A percentile compares a stretch with the other conserved stretches of the same genome.
Conservation (phyloP, 1,284 basidiomycete genomes). For the Boletus sp. region DNA sequence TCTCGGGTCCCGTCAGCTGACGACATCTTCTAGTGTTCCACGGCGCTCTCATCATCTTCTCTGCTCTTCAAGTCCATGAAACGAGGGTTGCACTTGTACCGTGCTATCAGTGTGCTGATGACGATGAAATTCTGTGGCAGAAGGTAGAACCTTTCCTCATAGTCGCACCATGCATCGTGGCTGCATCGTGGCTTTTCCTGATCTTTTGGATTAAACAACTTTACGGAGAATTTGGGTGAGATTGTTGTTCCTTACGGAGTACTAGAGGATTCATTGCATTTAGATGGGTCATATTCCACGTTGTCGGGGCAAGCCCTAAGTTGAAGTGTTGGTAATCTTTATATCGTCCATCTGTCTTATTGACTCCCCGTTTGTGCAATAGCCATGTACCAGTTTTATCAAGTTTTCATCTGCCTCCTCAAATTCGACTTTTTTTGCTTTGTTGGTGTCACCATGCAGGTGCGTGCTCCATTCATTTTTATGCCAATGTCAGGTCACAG, state of each 20-base stretch:
- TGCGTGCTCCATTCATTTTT: constrained; percentile 24
- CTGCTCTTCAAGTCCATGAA: constrained; percentile 71
- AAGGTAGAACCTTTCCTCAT: constrained; percentile 49
- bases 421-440: constrained; percentile 88
- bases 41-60: constrained; percentile 63
- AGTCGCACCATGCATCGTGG: constrained; percentile 52
- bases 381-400: constrained; percentile 84
- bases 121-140: constrained; percentile 35
- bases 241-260: neutral
- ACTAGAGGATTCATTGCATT: constrained; percentile 10
- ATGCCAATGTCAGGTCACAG: neutral
- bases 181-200: constrained; percentile 48
- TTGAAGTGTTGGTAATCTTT: constrained; percentile 61
- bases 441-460: constrained; percentile 83
- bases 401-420: constrained; percentile 78
- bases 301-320: constrained; percentile 75
- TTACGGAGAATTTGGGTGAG: constrained; percentile 61
- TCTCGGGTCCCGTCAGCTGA: constrained; percentile 12
- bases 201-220: constrained; percentile 53
- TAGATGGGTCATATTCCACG: constrained; percentile 83
- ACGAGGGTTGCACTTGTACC: constrained; percentile 55
- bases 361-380: constrained; percentile 13
- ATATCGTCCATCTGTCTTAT: neutral
- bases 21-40: constrained; percentile 58
- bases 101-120: constrained; percentile 20